Conservation (phyloP, 2,329 filamentous ascomycete genomes). For the Diaporthe helianthi region DNA sequence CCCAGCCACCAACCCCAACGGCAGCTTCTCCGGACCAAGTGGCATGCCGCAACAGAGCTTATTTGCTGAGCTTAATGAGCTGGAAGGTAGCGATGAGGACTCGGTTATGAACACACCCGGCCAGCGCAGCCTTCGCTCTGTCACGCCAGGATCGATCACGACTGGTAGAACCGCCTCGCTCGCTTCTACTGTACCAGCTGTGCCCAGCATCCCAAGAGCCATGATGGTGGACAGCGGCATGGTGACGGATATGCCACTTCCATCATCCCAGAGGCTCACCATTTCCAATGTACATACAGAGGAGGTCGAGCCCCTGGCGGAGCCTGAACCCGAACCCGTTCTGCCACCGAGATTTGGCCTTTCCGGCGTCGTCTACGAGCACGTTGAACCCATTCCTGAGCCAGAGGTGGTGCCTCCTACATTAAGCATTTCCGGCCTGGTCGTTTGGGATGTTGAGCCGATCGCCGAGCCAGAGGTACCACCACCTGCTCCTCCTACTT, state of each 20-base stretch:
- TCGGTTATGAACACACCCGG: slow-evolving; percentile 66
- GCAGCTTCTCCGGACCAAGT: slow-evolving; percentile 55
- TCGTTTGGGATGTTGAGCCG: slow-evolving; percentile 39
- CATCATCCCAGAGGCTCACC: slow-evolving; percentile 45
- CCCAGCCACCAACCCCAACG: slow-evolving; percentile 62
- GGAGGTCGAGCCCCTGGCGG: slow-evolving; percentile 48
- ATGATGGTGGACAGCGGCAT: slow-evolving; percentile 67
- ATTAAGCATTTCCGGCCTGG: slow-evolving; percentile 35
- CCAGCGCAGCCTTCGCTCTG: slow-evolving; percentile 53
- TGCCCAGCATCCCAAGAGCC: slow-evolving; percentile 58
- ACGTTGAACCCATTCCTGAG: slow-evolving; percentile 40
- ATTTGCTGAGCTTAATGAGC: slow-evolving; percentile 86
- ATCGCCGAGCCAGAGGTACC: slow-evolving; percentile 42
- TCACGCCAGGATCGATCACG: slow-evolving; percentile 56
- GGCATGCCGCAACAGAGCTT: slow-evolving; percentile 73
- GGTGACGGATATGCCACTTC: slow-evolving; percentile 60
- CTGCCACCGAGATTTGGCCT: slow-evolving; percentile 45
- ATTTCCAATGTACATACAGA: slow-evolving; percentile 55
- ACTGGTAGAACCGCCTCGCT: slow-evolving; percentile 52
- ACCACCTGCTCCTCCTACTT: slow-evolving; percentile 27
- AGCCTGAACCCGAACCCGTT: slow-evolving; percentile 41
- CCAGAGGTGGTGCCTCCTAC: slow-evolving; percentile 35
- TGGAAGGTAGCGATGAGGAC: slow-evolving; percentile 78
- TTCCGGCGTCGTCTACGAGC: slow-evolving; percentile 40
- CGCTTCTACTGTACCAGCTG: slow-evolving; percentile 45